Evolutionary conservation across 2,329 filamentous ascomycete species (phyloP), one percentile per base, ranked within the genome.

Genomic region (Colletotrichum sansevieriae): DNA sequence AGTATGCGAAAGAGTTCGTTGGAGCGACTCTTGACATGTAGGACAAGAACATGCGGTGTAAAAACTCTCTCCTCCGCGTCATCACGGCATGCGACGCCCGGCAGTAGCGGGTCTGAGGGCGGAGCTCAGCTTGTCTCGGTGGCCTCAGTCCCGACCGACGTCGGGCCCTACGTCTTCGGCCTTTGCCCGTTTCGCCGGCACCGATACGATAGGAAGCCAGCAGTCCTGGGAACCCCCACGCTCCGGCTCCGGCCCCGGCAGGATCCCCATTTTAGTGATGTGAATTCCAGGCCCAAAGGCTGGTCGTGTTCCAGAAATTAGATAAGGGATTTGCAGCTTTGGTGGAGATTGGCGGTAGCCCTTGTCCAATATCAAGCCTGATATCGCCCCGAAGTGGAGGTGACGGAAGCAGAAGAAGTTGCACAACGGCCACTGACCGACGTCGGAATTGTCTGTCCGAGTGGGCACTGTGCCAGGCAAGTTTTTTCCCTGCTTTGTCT

Each of bases 341-440:
- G 15, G 49, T 69, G 66, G 66, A 43, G 49, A 56, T 22, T 8
- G 12, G 18, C 35, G 15, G 35, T 12, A n/a, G 55, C 55, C 66
- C 65, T 65, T 56, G 62, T 69, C 66, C 55, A 69, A 55, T 61
- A 56, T 69, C 62, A 29, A 61, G 62, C 66, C 66, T 61, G 66
- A 69, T 69, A 61, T 39, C 55, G 39, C 66, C 62, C 66, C 47
- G 56, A 69, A 56, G 62, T 69, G 66, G 66, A 66, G 37, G 22
- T 22, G 22, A 22, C 22, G 22, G 22, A 22, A 22, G 22, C 22
- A 22, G 22, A 22, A 22, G 22, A 22, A 58, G 18, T 18, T 18
- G 18, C 18, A 18, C 1, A 18, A 18, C 18, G 35, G 22, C 39
- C 18, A 49, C 22, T 29, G 41, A 43, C 66, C 66, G 66, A 69